Evolutionary conservation across 768 basidiomycete genomes (phyloP), one percentile per base, ranked within the genome.

Genomic region (Pleurotus cornucopiae): DNA sequence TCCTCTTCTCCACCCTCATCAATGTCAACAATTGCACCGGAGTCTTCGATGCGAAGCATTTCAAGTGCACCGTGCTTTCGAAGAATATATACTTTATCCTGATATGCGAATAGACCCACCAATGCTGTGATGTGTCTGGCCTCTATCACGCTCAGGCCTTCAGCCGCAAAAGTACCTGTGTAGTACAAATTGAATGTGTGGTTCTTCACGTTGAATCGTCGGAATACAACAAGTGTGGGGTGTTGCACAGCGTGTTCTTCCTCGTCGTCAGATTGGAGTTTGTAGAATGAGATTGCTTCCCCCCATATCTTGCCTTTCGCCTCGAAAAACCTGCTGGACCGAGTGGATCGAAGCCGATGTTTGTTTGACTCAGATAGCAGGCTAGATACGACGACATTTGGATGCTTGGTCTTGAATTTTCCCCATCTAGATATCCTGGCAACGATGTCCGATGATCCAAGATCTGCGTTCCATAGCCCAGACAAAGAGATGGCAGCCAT

Each of bases 261-360:
- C 6, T 26, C 30, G 11, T 37, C n/a, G 9, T 46, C 6, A 21
- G 47, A n/a, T 30, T 30, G 26, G 26, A 30, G 26, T 30, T 30
- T 30, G 53, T 57, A 63, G 45, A 64, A 63, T 52, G 62, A 60
- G 1, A 54, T 20, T 13, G 62, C 63, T 46, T 64, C 62, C 5
- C 57, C 63, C 59, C 59, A 64, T 26, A 57, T 38, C n/a, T 30
- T 21, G 12, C 34, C n/a, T 12, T 37, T 39, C 43, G 30, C 51
- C 37, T 40, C 40, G 46, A 48, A 56, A 37, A 25, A 55, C 18
- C 43, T 12, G 43, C 57, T 63, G 37, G 56, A 64, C 53, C 58
- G 46, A 20, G 14, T 41, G 40, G 52, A 25, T n/a, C 26, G n/a
- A 18, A 9, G 16, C 18, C 18, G 39, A 51, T 51, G 11, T n/a